Percentiles rank a stretch among this genome's conserved stretches.
Evolutionary conservation across 179 eudicot species (phyloP).

Genomic region (Gypsophila paniculata): DNA sequence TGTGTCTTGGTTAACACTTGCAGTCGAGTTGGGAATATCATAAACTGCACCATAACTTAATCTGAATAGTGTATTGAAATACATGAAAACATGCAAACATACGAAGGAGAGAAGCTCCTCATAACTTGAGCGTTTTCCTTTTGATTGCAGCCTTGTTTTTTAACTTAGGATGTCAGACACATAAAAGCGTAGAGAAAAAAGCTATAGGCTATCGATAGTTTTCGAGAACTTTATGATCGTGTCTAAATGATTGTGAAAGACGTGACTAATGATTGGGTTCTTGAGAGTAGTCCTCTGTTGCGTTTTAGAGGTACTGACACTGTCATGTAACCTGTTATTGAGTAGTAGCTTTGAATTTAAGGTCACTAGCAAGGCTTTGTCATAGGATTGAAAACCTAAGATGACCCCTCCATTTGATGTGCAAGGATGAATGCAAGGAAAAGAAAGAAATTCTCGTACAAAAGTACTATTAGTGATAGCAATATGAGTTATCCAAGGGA

Average conservation of each 20-base stretch:
- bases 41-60: not conserved
- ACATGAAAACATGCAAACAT: not conserved
- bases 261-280: not conserved
- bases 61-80: not conserved
- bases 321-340: not conserved
- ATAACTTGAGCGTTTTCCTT: too few species aligned
- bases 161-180: too few species aligned
- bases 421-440: not conserved
- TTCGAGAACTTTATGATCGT: not conserved
- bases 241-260: not conserved
- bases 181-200: too few species aligned
- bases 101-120: not conserved
- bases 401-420: not conserved
- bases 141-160: too few species aligned
- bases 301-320: not conserved
- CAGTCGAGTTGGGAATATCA: not conserved
- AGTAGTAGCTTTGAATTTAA: not conserved
- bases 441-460: not conserved
- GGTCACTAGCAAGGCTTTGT: not conserved
- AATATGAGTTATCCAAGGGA: not conserved
- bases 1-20: not conserved
- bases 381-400: not conserved
- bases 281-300: not conserved
- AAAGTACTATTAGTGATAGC: not conserved
- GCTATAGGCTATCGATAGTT: too few species aligned